Evolutionary conservation across 441 rosid species (phyloP), one percentile per base, ranked within the genome.

Genomic region (Flueggea neowawraea): DNA sequence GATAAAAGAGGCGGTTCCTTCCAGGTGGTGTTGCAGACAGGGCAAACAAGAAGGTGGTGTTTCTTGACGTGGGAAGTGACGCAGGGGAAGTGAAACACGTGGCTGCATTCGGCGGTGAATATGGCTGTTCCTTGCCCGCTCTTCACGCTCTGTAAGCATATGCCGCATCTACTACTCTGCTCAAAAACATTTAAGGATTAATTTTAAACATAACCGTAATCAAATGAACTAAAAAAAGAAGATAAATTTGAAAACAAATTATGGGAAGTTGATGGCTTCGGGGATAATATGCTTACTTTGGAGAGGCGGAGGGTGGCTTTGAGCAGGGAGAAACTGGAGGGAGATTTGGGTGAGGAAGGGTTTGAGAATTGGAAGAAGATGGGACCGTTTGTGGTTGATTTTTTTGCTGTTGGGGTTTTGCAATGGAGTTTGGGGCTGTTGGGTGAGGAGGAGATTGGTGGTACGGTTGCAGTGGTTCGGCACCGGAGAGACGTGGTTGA

Each of bases 81-180:
- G 72, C 98, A 92, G 7, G 88, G 89, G 58, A 89, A 86, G 64
- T 92, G 96, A 64, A 92, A 92, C 55, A 81, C 65, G 61, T 91
- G 96, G 6, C 83, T 75, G 55, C 98, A 92, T 71, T 88, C 98
- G 28, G 96, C 95, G n/a, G 95, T 92, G 79, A 89, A 85, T 64
- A 89, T 83, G 15, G 91, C 96, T 31, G 94, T 84, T 6, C 94
- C 96, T 64, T 86, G 87, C 5, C 91, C 94, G 6, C 79, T 71
- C 69, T 77, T 86, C 70, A 80, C 84, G 58, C 75, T 78, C 70
- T 84, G 86, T 28, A 63, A 62, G 65, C 96, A 92, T 66, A 92
- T 82, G 66, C 91, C 95, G 36, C 96, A 92, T 69, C 91, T 73
- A 9, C 50, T 47, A 48, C 61, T 75, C 79, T 78, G 79, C 80